Percentiles rank a stretch among this genome's conserved stretches.
Evolutionary conservation across 139 green algal species (phyloP).

Genomic region (Chlorella sp.): DNA sequence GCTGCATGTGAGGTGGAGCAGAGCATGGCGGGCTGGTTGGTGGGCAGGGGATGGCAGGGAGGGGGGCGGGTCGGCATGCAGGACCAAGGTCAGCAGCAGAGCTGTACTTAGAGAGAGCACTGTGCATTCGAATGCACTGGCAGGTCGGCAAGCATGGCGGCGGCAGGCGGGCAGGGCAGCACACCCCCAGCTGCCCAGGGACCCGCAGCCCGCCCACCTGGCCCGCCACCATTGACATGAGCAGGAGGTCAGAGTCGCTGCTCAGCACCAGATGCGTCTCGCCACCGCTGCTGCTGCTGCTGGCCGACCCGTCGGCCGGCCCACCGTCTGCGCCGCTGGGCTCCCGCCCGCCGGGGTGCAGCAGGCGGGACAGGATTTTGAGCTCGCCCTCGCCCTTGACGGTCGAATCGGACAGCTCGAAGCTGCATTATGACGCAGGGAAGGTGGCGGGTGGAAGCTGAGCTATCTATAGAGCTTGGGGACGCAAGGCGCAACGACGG

Average conservation of each 20-base stretch:
- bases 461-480: too few relatives aligned
- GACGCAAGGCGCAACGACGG: too few relatives aligned
- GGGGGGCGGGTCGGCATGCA: too few relatives aligned
- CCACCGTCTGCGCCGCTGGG: background rate
- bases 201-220: too few relatives aligned
- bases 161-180: too few relatives aligned
- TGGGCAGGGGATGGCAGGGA: too few relatives aligned
- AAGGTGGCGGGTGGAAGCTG: background rate
- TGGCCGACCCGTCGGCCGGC: background rate
- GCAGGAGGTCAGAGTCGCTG: conserved; percentile 82
- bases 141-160: too few relatives aligned
- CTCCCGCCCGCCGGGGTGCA: conserved; percentile 31
- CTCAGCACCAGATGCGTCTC: conserved; percentile 67
- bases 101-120: too few relatives aligned
- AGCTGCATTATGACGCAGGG: conserved; percentile 36
- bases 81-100: too few relatives aligned
- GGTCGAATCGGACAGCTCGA: conserved; percentile 82
- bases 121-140: too few relatives aligned
- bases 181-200: too few relatives aligned
- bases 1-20: background rate
- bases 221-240: conserved; percentile 73
- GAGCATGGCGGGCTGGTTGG: background rate
- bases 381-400: conserved; percentile 91
- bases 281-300: background rate
- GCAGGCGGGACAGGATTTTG: conserved; percentile 83